Evolutionary conservation across 495 filamentous ascomycete species (phyloP), one percentile per base, ranked within the genome.

Genomic region (Trichoderma orchidacearum): DNA sequence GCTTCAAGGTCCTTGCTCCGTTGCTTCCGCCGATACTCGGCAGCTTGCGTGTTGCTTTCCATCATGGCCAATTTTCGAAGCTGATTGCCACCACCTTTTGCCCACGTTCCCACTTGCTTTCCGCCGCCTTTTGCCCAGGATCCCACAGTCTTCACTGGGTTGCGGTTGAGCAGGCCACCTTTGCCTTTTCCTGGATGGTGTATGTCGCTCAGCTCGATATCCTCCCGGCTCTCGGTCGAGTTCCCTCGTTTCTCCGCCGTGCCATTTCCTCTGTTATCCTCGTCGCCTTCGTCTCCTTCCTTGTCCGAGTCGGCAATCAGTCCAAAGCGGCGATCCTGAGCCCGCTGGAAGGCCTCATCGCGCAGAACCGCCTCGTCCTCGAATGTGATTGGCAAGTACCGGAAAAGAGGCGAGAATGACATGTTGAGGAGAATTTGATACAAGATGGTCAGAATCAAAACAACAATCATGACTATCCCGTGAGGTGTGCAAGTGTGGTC

Each of bases 291-390:
- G 11, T 15, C 5, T 4, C 28, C 64, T 50, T 78, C 70, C 12
- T 71, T 70, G 35, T 77, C 71, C 31, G 75, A 71, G 21, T 81
- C 80, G 29, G 78, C 77, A 11, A 69, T 56, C 18, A 77, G 65
- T 9, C 77, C 83, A 53, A 79, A 68, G 8, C 81, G 77, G 52
- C 76, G 77, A 55, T 81, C 82, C 64, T 93, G 88, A 21, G 85
- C 85, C 32, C 83, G 78, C 34, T 85, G 84, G 66, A 97, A 98
- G 53, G 86, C 88, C 62, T 93, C 82, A 62, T 97, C 94, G 3
- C 90, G 84, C 38, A 85, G 75, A 12, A 93, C 88, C 5, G 93
- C 93, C 57, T 95, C 89, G 62, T 98, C 94, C 67, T 98, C 93
- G 41, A 97, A 77, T 0, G 93, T 97, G 62, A 98, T 94, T 0